Evolutionary conservation across 805 yeast species (phyloP), one percentile per base, ranked within the genome.

Genomic region (Sugiyamaella lignohabitans): DNA sequence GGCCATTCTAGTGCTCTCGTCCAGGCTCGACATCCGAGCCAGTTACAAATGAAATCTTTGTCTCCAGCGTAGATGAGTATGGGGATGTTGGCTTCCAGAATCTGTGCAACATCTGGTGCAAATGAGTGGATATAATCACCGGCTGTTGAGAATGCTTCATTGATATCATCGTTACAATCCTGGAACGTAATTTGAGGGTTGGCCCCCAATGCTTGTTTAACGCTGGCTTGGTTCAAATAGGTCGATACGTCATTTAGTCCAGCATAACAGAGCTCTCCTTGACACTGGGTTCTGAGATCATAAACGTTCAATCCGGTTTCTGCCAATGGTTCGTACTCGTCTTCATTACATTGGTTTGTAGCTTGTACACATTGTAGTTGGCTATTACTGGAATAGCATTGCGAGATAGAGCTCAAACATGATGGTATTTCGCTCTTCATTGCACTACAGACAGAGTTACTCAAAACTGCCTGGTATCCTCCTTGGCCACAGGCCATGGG

Each of bases 401-500:
- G 66, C 52, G 79, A 71, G 52, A 80, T 79, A 56, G 84, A 67
- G 0, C 74, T 64, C 48, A 73, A 67, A 66, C 94, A 86, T 58
- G 84, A 74, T 51, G 85, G 82, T 44, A 79, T 68, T n/a, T 75
- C 68, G 22, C 67, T 70, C 27, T 68, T 60, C 88, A 86, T 84
- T 39, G 70, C 67, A 24, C 74, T 74, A 69, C 96, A 87, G 52
- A 30, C 77, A 69, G 18, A 35, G 6, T 35, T 5, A 35, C 38
- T 35, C 54, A 88, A 70, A 3, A 87, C 87, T 14, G 89, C 72
- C 35, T 84, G 83, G 57, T 76, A 80, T 34, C 95, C 96, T 56
- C 96, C 95, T 59, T 80, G 73, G 53, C 96, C 95, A 69, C 96
- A 88, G 11, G 95, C 96, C 96, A 87, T 88, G 65, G 94, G 95